Percentiles rank a stretch among this genome's conserved stretches.
phyloP scores from a whole-genome alignment of 371 early-diverging fungal genomes.

The Funneliformis caledonium region DNA sequence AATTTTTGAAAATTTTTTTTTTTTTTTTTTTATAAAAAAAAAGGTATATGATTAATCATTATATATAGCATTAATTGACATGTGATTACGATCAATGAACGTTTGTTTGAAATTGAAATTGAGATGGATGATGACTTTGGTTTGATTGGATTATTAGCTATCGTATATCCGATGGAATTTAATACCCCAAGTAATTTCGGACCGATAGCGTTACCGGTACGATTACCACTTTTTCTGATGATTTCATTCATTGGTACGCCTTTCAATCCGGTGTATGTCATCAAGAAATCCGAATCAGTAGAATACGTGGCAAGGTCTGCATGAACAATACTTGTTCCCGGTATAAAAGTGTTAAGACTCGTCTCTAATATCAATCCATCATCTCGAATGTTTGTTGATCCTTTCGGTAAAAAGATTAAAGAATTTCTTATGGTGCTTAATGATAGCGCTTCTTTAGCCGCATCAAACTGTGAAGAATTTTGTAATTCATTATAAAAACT shows the following conservation, averaged over 20 bases:
- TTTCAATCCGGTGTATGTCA: conserved; percentile 46
- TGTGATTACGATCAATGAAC: too few relatives aligned
- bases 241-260: conserved; percentile 44
- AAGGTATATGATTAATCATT: too few relatives aligned
- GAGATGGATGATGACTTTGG: neutral
- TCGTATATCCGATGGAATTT: conserved; percentile 60
- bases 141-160: neutral
- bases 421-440: neutral
- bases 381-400: neutral
- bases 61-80: too few relatives aligned
- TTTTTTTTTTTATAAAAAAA: too few relatives aligned
- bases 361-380: conserved; percentile 43
- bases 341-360: conserved; percentile 44
- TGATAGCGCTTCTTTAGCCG: too few relatives aligned
- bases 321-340: conserved; percentile 61
- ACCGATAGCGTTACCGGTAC: conserved; percentile 57
- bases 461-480: too few relatives aligned
- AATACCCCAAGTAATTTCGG: conserved; percentile 62
- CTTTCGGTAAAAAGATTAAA: conserved; percentile 5
- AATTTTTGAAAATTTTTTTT: too few relatives aligned
- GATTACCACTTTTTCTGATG: conserved; percentile 48
- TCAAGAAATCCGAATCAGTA: conserved; percentile 56
- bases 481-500: too few relatives aligned
- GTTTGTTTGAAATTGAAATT: too few relatives aligned
- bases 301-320: conserved; percentile 49